Base-by-base conservation (phyloP, 169 alveolate species). In the Theileria parva region DNA sequence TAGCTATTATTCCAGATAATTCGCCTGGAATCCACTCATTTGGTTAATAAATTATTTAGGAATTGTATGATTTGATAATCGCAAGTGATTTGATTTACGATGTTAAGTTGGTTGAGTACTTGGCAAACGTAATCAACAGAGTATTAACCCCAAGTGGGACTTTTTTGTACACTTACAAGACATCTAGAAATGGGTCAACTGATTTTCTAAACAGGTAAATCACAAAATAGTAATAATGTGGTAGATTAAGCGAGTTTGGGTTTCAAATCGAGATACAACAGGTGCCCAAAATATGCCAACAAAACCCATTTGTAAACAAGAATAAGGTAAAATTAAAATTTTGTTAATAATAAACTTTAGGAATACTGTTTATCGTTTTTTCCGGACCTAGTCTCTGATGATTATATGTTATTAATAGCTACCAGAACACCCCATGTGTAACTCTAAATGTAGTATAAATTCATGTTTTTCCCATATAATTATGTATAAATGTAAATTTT, bases 41-140 rank as follows among this genome's bases (percentile, higher is more conserved):
- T 48, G 13, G 15, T 13, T 39, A 15, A 13, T 32, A 70, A 15
- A 70, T 74, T n/a, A 3, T n/a, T 11, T 53, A 70, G 72, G 61
- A 34, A 13, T 63, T 66, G 21, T 89, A 76, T 66, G 92, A 85
- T 30, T 67, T 72, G 53, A 78, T 89, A 17, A 66, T 89, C n/a
- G 94, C 88, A 12, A 89, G 94, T 69, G 94, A 89, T 79, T 80
- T 89, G 39, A 84, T 89, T 8, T 89, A 89, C 65, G 91, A 86
- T 71, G 37, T 71, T 13, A 65, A 81, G 44, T 59, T 86, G 19
- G 94, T 89, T 7, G 63, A 67, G 34, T 86, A 91, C 27, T 57
- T 89, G 66, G 32, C 80, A 9, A 76, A 77, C 37, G 74, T 81
- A 30, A 55, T 89, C 34, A 55, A 73, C 65, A 34, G 17, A 11